Base-by-base conservation (phyloP, 2,329 filamentous ascomycete species). In the Ascochyta viciae-villosae region DNA sequence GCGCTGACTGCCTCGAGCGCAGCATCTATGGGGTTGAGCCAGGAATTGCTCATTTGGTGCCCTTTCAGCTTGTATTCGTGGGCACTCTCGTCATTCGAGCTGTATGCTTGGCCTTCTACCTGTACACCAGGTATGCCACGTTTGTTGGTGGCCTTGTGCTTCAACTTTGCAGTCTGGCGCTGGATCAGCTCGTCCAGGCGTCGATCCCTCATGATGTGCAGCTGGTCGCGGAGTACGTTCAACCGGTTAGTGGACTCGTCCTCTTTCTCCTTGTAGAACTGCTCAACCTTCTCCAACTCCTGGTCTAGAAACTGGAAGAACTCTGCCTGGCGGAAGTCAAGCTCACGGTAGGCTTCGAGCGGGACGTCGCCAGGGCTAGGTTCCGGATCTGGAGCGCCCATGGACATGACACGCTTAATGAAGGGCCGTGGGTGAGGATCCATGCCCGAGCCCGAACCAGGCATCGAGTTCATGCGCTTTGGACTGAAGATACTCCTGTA, bases 171-270 rank as follows among this genome's bases (percentile, higher is more conserved):
- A 6, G 61, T 57, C 60, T 79, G 78, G n/a, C 74, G 72, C 27
- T 83, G 76, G 54, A 92, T 81, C 9, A 87, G 72, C 70, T 97
- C 92, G 48, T 89, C 84, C 26, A 91, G 83, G 22, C 94, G 87
- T 13, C 89, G 85, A 72, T 96, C 92, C 40, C 92, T 85, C 92
- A 98, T 96, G 66, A 96, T 90, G 71, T 96, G 93, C 29, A 99
- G 82, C 73, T 99, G 95, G 47, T 92, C 87, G 38, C 90, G 86
- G 42, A 99, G 81, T 4, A 89, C 74, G 0, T 81, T 78, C 23
- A 97, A 79, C 2, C 93, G 86, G 50, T 88, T 80, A 0, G 87
- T 89, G 0, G 94, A 91, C 71, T 97, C 91, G 26, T 90, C 84
- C 72, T 99, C 95, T 72, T 97, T 97, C 63, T 86, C 79, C 65